A percentile compares a stretch with the other conserved stretches of the same genome.
Conservation (phyloP, 352 stramenopile species). For the Pythium coloratum region DNA sequence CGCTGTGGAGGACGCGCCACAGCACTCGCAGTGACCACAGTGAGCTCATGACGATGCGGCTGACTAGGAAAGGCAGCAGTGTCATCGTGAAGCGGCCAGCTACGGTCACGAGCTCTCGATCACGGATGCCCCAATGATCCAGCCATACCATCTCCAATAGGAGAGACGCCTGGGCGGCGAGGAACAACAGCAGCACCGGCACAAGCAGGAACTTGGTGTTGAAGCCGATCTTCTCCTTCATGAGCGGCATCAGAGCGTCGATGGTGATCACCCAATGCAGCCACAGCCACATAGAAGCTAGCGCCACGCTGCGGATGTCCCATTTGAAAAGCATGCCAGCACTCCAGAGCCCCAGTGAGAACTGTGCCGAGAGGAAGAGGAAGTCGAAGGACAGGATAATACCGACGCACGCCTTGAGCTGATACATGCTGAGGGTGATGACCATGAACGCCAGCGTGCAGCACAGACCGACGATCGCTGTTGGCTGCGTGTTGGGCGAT, state of each 20-base stretch:
- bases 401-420: background rate
- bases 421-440: conserved; percentile 7
- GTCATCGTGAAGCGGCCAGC: conserved; percentile 6
- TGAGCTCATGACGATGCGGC: conserved; percentile 6
- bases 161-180: conserved; percentile 1
- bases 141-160: background rate
- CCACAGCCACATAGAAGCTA: conserved; percentile 26
- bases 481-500: background rate
- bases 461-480: conserved; percentile 6
- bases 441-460: conserved; percentile 16
- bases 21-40: conserved; percentile 8
- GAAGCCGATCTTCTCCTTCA: conserved; percentile 22
- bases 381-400: conserved; percentile 25
- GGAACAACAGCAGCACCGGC: conserved; percentile 1
- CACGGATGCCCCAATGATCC: background rate
- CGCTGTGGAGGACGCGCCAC: conserved; percentile 5
- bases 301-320: conserved; percentile 14
- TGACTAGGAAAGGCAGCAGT: conserved; percentile 11
- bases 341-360: conserved; percentile 14
- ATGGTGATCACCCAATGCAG: conserved; percentile 29
- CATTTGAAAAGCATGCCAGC: conserved; percentile 16
- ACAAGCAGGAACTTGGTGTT: conserved; percentile 12
- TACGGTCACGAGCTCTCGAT: conserved; percentile 10
- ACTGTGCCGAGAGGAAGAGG: conserved; percentile 17
- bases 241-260: conserved; percentile 14